Conservation (phyloP, 2,329 filamentous ascomycete genomes). For the Monilinia aucupariae region DNA sequence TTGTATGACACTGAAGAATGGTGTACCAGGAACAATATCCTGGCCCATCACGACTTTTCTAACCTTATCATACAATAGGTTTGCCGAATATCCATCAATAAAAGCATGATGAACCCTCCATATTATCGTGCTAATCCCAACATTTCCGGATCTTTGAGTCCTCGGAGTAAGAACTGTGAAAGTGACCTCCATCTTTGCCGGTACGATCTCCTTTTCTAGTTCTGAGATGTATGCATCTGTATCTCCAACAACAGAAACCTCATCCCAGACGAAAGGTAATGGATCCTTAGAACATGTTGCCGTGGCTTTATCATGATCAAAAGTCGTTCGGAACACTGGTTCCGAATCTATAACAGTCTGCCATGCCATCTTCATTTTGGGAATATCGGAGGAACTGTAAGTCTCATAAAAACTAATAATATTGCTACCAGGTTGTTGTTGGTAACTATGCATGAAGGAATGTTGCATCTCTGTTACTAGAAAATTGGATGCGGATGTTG, state of each 20-base stretch:
- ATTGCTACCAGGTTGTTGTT: slow-evolving; percentile 23
- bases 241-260: background rate
- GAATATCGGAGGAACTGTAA: slow-evolving; percentile 21
- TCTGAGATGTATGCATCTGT: slow-evolving; percentile 1
- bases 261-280: slow-evolving; percentile 1
- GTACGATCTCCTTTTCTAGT: background rate
- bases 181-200: slow-evolving; percentile 1
- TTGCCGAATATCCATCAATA: slow-evolving; percentile 34
- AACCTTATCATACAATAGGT: slow-evolving; percentile 15
- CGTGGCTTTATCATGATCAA: slow-evolving; percentile 8
- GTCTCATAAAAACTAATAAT: slow-evolving; percentile 28
- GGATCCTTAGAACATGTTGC: slow-evolving; percentile 4
- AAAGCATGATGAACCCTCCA: slow-evolving; percentile 36
- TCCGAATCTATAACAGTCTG: slow-evolving; percentile 27
- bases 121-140: slow-evolving; percentile 24
- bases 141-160: background rate
- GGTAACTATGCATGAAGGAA: slow-evolving; percentile 27
- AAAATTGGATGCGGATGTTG: background rate
- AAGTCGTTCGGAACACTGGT: slow-evolving; percentile 28
- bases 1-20: background rate
- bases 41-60: slow-evolving; percentile 3
- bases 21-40: background rate
- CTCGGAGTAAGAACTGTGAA: slow-evolving; percentile 2
- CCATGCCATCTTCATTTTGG: slow-evolving; percentile 31
- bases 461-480: slow-evolving; percentile 29